Conservation (phyloP, 108 stramenopile genomes). For the Stephanodiscus minutulus region DNA sequence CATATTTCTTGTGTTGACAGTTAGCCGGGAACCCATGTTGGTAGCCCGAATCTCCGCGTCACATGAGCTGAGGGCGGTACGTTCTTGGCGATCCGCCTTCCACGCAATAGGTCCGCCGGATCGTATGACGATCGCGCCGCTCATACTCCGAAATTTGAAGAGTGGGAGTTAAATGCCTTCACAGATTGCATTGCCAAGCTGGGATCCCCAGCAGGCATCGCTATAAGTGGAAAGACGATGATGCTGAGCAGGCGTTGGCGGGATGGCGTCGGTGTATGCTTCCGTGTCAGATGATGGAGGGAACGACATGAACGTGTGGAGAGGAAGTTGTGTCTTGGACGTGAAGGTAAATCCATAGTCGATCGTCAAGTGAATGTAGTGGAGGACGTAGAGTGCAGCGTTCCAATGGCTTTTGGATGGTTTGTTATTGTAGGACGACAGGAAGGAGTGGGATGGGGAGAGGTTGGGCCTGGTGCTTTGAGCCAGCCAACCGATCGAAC, state of each 20-base stretch:
- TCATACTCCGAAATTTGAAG: constrained; percentile 23
- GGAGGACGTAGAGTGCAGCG: no score
- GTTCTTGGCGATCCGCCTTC: constrained; percentile 10
- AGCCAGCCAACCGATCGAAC: background rate
- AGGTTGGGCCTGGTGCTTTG: background rate
- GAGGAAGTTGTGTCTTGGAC: no score
- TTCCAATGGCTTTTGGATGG: no score
- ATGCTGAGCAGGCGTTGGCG: constrained; percentile 1
- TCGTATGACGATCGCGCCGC: constrained; percentile 11
- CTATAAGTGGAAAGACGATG: constrained; percentile 6
- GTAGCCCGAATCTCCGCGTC: constrained; percentile 24
- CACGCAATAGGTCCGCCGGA: constrained; percentile 18
- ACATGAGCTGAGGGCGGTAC: constrained; percentile 12
- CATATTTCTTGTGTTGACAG: background rate
- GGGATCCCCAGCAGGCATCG: constrained; percentile 23
- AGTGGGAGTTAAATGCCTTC: constrained; percentile 3
- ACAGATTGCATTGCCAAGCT: constrained; percentile 5
- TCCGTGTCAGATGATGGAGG: constrained; percentile 4
- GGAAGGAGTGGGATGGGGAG: no score
- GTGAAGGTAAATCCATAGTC: constrained; percentile 13
- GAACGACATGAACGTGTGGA: constrained; percentile 7
- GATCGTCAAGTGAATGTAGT: no score
- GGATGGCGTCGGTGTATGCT: constrained; percentile 13
- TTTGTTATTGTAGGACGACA: no score
- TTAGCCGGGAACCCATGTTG: constrained; percentile 3